phyloP scores from a whole-genome alignment of 73 alveolate species.

The Breviolum minutum region DNA sequence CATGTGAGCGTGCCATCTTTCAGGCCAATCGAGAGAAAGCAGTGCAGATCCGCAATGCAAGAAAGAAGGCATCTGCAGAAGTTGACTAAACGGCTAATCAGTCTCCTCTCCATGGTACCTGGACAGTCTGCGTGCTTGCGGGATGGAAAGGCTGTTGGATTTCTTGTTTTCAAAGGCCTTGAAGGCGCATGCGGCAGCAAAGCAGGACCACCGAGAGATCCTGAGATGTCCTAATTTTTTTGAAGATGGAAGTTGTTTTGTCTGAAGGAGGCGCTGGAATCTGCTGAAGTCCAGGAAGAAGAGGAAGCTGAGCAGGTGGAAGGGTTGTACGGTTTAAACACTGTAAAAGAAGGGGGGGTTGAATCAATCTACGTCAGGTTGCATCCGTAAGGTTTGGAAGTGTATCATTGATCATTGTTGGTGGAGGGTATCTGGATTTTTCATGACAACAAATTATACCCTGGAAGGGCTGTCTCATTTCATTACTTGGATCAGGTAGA shows the following conservation, averaged over 20 bases:
- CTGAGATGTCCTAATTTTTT: background rate
- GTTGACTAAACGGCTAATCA: background rate
- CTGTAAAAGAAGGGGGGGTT: too few species aligned
- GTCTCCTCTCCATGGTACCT: background rate
- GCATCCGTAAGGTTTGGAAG: too few species aligned
- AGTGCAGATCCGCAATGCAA: slow-evolving; percentile 67
- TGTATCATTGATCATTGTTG: too few species aligned
- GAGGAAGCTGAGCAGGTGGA: background rate
- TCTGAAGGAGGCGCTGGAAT: background rate
- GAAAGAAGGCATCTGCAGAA: slow-evolving; percentile 55
- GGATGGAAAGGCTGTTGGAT: background rate
- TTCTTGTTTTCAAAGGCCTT: background rate
- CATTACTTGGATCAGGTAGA: background rate
- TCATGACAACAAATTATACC: too few species aligned
- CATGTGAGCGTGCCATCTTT: background rate
- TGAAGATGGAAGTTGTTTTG: background rate
- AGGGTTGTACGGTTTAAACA: too few species aligned
- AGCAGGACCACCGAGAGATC: slow-evolving; percentile 15
- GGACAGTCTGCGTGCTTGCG: background rate
- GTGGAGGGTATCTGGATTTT: too few species aligned
- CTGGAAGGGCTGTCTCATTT: too few species aligned
- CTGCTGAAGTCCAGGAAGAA: slow-evolving; percentile 15
- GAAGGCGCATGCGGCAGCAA: slow-evolving; percentile 70
- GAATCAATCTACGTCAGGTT: too few species aligned
- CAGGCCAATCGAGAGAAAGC: slow-evolving; percentile 79